Evolutionary conservation across 2,329 filamentous ascomycete genomes (phyloP).

Genomic region (Annulohypoxylon truncatum): DNA sequence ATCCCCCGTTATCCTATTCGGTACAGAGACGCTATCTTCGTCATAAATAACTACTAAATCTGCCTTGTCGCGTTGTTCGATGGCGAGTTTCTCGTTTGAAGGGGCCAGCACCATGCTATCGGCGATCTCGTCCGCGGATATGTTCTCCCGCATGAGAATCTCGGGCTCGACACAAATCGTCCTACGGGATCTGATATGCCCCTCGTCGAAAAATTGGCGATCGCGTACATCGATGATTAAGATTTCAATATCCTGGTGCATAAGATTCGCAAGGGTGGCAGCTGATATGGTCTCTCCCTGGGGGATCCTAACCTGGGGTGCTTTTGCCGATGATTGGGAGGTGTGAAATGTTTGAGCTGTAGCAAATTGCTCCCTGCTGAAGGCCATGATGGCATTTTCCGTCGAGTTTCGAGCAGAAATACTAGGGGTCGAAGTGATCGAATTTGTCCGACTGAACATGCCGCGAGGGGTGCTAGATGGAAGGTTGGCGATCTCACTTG

Average conservation of each 20-base stretch:
- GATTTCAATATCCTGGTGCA: slow-evolving; percentile 72
- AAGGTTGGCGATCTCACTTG: slow-evolving; percentile 71
- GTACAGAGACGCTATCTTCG: slow-evolving; percentile 69
- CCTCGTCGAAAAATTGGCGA: slow-evolving; percentile 84
- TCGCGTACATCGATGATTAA: slow-evolving; percentile 87
- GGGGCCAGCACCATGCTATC: slow-evolving; percentile 79
- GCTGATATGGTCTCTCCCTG: slow-evolving; percentile 70
- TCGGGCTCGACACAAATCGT: slow-evolving; percentile 91
- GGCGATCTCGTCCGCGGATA: slow-evolving; percentile 70
- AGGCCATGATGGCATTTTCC: slow-evolving; percentile 46
- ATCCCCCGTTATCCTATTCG: slow-evolving; percentile 48
- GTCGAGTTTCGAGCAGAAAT: slow-evolving; percentile 45
- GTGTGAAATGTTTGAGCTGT: slow-evolving; percentile 47
- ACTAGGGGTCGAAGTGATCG: slow-evolving; percentile 56
- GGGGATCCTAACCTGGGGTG: slow-evolving; percentile 64
- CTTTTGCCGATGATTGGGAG: slow-evolving; percentile 51
- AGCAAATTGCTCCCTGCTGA: slow-evolving; percentile 51
- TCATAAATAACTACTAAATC: slow-evolving; percentile 95
- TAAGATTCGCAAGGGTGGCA: slow-evolving; percentile 76
- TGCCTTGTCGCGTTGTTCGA: slow-evolving; percentile 78
- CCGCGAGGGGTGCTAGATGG: slow-evolving; percentile 74
- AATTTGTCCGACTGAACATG: slow-evolving; percentile 70
- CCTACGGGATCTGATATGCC: slow-evolving; percentile 85
- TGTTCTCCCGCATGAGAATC: slow-evolving; percentile 75
- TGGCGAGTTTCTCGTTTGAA: slow-evolving; percentile 78